Base-by-base conservation (phyloP, 768 basidiomycete genomes). In the Macrolepiota fuliginosa region DNA sequence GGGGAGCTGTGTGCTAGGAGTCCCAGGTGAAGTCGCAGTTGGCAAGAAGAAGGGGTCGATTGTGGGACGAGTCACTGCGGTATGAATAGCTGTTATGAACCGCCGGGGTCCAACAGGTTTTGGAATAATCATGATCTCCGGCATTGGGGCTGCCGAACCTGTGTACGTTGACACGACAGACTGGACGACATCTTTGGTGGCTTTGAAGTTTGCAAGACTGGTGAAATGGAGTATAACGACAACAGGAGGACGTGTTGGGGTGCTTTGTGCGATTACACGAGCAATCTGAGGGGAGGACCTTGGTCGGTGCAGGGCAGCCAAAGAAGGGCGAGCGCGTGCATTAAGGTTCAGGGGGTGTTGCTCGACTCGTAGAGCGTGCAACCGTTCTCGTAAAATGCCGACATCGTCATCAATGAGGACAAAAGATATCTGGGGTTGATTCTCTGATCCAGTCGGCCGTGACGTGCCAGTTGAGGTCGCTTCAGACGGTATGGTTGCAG, bases 51-150 rank as follows among this genome's bases (percentile, higher is more conserved):
- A 91, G 0, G 96, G 92, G 70, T 99, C 96, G 32, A 99, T 86
- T 11, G 85, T 70, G 0, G 97, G 96, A 65, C 88, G 91, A 9
- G 85, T 90, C 53, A 92, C 82, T 1, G 95, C 95, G 3, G 93
- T 98, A 71, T 96, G 91, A 17, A 99, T 78, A 25, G 95, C 91
- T 22, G 95, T 96, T 66, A 99, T 78, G 67, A 98, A 89, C 9
- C 96, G 87, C 40, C 96, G 86, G 6, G 97, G 97, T 4, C 97
- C 96, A 17, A 92, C 96, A 10, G 96, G 96, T 74, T 98, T 99
- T 22, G 96, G 96, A 40, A 98, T 89, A 66, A 99, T 93, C 83
- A 98, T 92, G 29, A 99, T 86, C 67, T 99, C 97, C 0, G 97
- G 89, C 11, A 90, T 72, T 15, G 81, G 77, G 24, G 76, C 70